Percentiles rank a stretch among this genome's conserved stretches.
Evolutionary conservation across 176 grass and related monocot genomes (phyloP).

Genomic region (Dendrocalamus sinicus): DNA sequence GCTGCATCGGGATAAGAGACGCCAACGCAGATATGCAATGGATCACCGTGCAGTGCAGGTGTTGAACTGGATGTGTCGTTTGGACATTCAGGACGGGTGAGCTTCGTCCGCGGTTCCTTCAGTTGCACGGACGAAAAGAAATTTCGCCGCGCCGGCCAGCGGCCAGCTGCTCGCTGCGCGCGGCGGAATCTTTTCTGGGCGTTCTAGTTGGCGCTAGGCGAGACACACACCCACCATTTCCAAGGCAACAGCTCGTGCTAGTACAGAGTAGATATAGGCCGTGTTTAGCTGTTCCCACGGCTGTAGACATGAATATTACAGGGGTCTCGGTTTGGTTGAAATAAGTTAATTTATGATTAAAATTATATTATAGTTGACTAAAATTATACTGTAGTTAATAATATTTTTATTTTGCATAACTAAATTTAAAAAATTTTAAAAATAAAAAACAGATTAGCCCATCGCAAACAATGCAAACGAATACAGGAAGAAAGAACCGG

Average conservation of each 20-base stretch:
- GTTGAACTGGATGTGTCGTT: slow-evolving; percentile 7
- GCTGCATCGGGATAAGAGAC: neutral
- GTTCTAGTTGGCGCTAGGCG: slow-evolving; percentile 17
- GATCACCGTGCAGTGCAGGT: slow-evolving; percentile 10
- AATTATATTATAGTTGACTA: too few relatives aligned
- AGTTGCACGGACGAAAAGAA: neutral
- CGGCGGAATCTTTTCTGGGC: slow-evolving; percentile 42
- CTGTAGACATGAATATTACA: neutral
- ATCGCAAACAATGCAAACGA: too few relatives aligned
- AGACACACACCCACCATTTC: slow-evolving; percentile 23
- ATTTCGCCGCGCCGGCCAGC: neutral
- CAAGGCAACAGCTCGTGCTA: neutral
- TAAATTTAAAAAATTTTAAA: too few relatives aligned
- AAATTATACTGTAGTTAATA: too few relatives aligned
- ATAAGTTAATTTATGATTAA: too few relatives aligned
- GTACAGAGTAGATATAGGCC: slow-evolving; percentile 4
- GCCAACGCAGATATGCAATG: neutral
- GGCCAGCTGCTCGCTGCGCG: slow-evolving; percentile 9
- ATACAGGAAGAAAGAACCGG: too few relatives aligned
- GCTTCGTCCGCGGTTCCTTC: slow-evolving; percentile 34
- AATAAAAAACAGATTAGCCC: too few relatives aligned
- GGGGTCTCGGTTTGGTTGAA: too few relatives aligned
- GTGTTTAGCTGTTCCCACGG: neutral
- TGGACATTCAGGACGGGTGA: neutral
- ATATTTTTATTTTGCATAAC: too few relatives aligned